A percentile compares a stretch with the other conserved stretches of the same genome.
Conservation (phyloP, 208 protist species). For the Acanthamoeba culbertsoni region DNA sequence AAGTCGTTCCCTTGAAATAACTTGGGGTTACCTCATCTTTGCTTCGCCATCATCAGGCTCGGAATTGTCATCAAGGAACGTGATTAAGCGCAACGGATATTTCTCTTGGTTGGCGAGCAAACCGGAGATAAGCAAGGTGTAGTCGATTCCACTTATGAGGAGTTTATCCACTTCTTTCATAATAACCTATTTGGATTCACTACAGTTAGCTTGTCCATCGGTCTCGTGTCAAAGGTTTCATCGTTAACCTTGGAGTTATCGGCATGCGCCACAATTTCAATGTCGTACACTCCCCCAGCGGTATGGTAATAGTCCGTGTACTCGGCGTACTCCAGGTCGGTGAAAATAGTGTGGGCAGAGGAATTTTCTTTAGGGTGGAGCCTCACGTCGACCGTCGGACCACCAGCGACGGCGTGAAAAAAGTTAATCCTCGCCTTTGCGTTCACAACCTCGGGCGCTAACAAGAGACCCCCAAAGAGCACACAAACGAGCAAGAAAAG, state of each 20-base stretch:
- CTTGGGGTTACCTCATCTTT: neutral
- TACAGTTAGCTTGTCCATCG: neutral
- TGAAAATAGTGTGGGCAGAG: neutral
- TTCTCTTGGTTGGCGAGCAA: neutral
- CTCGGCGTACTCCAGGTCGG: neutral
- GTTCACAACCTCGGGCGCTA: too few species aligned
- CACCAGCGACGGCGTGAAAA: neutral
- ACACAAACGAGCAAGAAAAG: too few species aligned
- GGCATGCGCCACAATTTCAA: neutral
- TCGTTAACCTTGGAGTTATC: conserved; percentile 1
- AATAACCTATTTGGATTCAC: neutral
- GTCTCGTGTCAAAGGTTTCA: too few species aligned
- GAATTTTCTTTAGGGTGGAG: neutral
- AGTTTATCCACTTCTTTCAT: neutral
- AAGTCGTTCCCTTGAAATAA: neutral
- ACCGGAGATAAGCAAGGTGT: neutral
- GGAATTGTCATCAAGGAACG: neutral
- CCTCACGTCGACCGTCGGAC: neutral
- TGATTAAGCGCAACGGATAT: neutral
- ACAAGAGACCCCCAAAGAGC: too few species aligned
- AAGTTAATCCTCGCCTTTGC: neutral
- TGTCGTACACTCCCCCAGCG: neutral
- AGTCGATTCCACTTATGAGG: neutral
- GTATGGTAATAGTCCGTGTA: neutral
- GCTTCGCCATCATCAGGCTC: neutral